Base-by-base conservation (phyloP, 306 rosid species). In the Urtica urens region DNA sequence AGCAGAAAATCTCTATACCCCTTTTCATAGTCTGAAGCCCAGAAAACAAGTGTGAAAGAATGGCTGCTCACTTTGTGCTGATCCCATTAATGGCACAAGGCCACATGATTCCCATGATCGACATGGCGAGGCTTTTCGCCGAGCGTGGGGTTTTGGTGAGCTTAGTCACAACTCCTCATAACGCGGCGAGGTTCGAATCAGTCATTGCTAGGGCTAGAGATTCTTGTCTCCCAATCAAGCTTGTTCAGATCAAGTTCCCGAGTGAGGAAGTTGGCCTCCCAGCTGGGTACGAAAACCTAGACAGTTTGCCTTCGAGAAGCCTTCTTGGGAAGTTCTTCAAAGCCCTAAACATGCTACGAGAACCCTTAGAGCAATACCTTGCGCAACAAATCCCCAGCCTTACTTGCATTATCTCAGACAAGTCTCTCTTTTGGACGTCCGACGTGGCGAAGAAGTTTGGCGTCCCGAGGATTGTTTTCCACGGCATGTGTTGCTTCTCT, bases 31-130 rank as follows among this genome's bases (percentile, higher is more conserved):
- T 16, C 11, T 13, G 15, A 35, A 7, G 4, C n/a, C 33, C 33
- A 28, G 6, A 10, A 4, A 28, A 28, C 4, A 28, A 28, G 10
- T 35, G 4, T 35, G n/a, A 35, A 35, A 35, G 6, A 12, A 45
- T 45, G 49, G 49, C 29, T 11, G 63, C 71, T 55, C 96, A 87
- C 77, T 87, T 82, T 59, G 82, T 87, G 10, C 34, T 87, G 6
- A 57, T 87, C 14, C 96, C 96, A 3, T 34, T 87, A 2, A 61
- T 87, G 71, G 96, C 96, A 11, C 94, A 87, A 66, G 96, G 96
- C 60, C 96, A 87, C 57, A 82, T 87, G 94, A 79, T 87, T 46
- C 96, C 96, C 19, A 71, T 87, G 92, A 64, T 79, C n/a, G 96
- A 82, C 75, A 77, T 87, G 62, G 87, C 92, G 21, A 71, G 60